Conservation (phyloP, 139 green algal species). For the Chlamydomonas schloesseri region DNA sequence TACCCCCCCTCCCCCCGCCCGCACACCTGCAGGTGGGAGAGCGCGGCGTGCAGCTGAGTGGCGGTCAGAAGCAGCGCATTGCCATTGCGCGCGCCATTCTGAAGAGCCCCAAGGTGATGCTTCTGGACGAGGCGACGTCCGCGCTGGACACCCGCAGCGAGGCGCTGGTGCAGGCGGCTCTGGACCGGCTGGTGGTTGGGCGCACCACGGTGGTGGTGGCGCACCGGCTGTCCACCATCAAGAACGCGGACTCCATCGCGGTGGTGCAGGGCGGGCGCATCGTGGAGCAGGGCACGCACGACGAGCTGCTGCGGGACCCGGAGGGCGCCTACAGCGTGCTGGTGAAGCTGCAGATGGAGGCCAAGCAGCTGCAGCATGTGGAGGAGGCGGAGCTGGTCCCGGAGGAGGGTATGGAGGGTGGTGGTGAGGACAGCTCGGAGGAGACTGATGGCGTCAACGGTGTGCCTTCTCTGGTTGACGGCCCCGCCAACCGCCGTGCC, state of each 20-base stretch:
- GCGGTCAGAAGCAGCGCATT: slow-evolving; percentile 94
- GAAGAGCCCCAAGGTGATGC: slow-evolving; percentile 73
- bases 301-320: slow-evolving; percentile 55
- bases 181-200: slow-evolving; percentile 63
- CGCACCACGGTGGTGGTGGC: slow-evolving; percentile 91
- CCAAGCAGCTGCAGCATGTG: slow-evolving; percentile 8
- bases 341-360: slow-evolving; percentile 75
- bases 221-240: slow-evolving; percentile 89
- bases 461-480: too few relatives aligned
- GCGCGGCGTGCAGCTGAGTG: slow-evolving; percentile 65
- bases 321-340: slow-evolving; percentile 73
- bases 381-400: neutral
- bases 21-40: slow-evolving; percentile 78
- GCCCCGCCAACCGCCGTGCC: too few relatives aligned
- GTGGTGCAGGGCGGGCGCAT: slow-evolving; percentile 70
- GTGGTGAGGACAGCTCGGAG: neutral
- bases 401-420: neutral
- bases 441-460: neutral
- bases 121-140: slow-evolving; percentile 84
- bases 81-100: slow-evolving; percentile 95
- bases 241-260: slow-evolving; percentile 87
- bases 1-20: too few relatives aligned
- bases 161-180: slow-evolving; percentile 65
- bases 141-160: slow-evolving; percentile 90
- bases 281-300: slow-evolving; percentile 75